Evolutionary conservation across 202 grass and related monocot species (phyloP), one percentile per base, ranked within the genome.

Genomic region (Setaria viridis): DNA sequence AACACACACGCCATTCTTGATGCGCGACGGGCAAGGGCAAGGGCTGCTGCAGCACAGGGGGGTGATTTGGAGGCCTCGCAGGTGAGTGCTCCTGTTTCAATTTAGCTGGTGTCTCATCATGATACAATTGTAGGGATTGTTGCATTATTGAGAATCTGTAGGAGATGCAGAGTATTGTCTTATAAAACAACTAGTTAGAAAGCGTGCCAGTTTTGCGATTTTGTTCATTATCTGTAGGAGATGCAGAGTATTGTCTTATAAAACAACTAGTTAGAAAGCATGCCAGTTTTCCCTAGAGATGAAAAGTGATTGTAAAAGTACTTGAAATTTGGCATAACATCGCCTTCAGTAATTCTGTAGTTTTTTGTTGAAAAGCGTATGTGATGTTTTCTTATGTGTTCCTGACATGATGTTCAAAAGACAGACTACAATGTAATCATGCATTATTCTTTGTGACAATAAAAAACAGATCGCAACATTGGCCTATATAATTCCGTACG

Each of bases 1-100:
- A 99, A 95, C 84, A 88, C 91, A 3, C 96, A 95, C 9, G 93
- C 93, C 7, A 91, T 99, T 66, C 93, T 95, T n/a, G 91, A 95
- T 4, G 91, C 81, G 5, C 74, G 96, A 70, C 94, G 96, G 79
- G 84, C 82, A 19, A 72, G 79, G 53, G 90, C 96, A 1, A 95
- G 91, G 66, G 80, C 85, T 0, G 71, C 79, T 0, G 29, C 91
- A 7, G 90, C 80, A 4, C 90, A 91, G 73, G 90, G 89, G 25
- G 88, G 74, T 41, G 86, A 87, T 47, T 60, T 74, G 78, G 90
- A 94, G 50, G 76, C 93, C 62, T 95, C 82, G 0, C 88, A 95
- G 88, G 91, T 94, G 64, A 81, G 47, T 79, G 16, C 13, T 60
- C 68, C 54, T 54, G 35, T 74, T 84, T 43, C 7, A 76, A 16